These are phyloP conservation scores for Sporothrix inflata DNA, from an alignment of 2,329 filamentous ascomycete species.

Conservation along the genomic window DNA sequence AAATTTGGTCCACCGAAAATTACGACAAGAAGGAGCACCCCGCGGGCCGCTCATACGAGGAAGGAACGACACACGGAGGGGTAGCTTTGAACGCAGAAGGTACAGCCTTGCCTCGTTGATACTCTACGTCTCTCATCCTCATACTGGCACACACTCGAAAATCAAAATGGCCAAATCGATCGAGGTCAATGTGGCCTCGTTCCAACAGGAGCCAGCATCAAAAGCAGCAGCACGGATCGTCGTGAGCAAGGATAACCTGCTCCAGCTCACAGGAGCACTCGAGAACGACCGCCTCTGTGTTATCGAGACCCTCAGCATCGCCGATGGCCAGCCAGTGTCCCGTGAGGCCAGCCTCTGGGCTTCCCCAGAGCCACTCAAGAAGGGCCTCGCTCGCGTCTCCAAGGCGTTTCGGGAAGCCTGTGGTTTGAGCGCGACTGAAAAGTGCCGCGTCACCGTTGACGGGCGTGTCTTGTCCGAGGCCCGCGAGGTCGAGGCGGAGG, in stretches of 20 bases:
- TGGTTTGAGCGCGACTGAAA: conserved; percentile 72
- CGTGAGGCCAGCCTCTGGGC: conserved; percentile 33
- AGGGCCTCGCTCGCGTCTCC: conserved; percentile 59
- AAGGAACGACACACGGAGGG: conserved; percentile 6
- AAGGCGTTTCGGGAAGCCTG: conserved; percentile 73
- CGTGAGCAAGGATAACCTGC: conserved; percentile 34
- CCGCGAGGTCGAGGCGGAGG: conserved; percentile 61
- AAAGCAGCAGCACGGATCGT: conserved; percentile 30
- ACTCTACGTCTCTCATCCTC: neutral
- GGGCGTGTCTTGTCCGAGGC: conserved; percentile 54
- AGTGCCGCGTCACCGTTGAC: conserved; percentile 56
- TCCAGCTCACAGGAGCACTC: conserved; percentile 33
- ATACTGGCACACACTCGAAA: neutral
- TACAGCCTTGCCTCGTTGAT: neutral
- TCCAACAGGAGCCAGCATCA: conserved; percentile 27
- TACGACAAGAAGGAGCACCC: neutral
- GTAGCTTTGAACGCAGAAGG: neutral
- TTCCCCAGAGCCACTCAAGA: conserved; percentile 34
- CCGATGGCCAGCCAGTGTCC: neutral
- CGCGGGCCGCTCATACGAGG: neutral
- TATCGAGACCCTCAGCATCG: conserved; percentile 27
- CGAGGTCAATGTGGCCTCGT: conserved; percentile 25
- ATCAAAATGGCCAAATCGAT: conserved; percentile 26
- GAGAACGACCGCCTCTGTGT: conserved; percentile 33
- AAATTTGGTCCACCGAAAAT: neutral